Evolutionary conservation across 352 stramenopile species (phyloP).

Genomic region (Phytophthora hibernalis): DNA sequence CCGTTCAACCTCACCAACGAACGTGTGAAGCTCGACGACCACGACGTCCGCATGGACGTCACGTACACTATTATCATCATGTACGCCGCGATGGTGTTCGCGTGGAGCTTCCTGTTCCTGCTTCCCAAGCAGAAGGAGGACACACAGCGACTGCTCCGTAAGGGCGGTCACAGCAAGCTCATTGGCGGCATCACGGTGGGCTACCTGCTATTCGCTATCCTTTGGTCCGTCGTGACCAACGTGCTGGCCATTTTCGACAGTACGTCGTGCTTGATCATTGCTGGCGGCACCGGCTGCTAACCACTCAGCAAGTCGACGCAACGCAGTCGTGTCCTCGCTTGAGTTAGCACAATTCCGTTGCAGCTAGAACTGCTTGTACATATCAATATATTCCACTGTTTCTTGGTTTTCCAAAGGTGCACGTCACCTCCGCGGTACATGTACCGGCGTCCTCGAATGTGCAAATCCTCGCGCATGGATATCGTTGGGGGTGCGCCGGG

Average conservation of each 20-base stretch:
- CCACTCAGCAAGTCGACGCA: conserved; percentile 1
- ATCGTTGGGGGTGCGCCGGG: conserved; percentile 18
- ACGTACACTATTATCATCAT: conserved; percentile 34
- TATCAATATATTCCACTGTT: conserved; percentile 7
- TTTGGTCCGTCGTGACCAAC: conserved; percentile 31
- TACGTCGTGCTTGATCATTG: conserved; percentile 30
- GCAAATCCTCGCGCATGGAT: conserved; percentile 17
- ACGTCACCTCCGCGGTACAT: neutral
- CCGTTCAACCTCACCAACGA: conserved; percentile 27
- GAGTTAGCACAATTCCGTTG: conserved; percentile 6
- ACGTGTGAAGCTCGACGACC: conserved; percentile 20
- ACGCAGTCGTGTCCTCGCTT: conserved; percentile 9
- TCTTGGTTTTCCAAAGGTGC: neutral
- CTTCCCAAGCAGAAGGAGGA: conserved; percentile 35
- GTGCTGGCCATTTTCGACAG: conserved; percentile 32
- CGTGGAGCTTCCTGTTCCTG: conserved; percentile 24
- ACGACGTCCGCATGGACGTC: conserved; percentile 29
- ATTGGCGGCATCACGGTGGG: conserved; percentile 17
- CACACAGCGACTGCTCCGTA: conserved; percentile 15
- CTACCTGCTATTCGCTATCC: conserved; percentile 23
- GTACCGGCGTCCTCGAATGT: neutral
- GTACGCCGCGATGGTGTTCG: conserved; percentile 27
- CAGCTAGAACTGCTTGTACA: conserved; percentile 7
- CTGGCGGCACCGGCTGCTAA: conserved; percentile 23
- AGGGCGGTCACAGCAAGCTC: conserved; percentile 21